phyloP scores from a whole-genome alignment of 2,329 filamentous ascomycete genomes.

The Thelonectria blattea region DNA sequence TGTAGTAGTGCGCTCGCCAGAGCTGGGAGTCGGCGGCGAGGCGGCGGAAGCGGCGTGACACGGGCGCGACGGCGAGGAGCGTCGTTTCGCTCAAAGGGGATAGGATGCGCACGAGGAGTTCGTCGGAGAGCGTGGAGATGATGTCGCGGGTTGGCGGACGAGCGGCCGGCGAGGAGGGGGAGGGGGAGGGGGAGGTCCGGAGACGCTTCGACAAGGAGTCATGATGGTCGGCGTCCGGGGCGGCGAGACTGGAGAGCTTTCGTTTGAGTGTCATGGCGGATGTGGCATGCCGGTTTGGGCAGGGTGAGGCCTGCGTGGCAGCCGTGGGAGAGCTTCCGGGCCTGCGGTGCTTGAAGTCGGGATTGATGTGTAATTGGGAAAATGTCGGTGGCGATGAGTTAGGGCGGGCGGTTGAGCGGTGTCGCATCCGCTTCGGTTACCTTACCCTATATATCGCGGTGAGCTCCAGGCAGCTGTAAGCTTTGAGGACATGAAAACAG shows the following conservation, averaged over 20 bases:
- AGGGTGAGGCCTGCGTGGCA: constrained; percentile 22
- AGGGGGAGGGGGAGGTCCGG: constrained; percentile 23
- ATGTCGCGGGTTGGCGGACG: constrained; percentile 54
- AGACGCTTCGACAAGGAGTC: constrained; percentile 31
- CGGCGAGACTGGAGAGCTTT: constrained; percentile 22
- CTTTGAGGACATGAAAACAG: not conserved
- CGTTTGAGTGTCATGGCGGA: constrained; percentile 36
- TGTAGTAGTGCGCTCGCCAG: constrained; percentile 90
- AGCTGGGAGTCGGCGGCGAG: constrained; percentile 83
- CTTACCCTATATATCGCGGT: constrained; percentile 31
- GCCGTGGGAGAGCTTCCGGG: not conserved
- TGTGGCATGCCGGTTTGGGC: constrained; percentile 4
- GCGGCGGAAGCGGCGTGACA: constrained; percentile 77
- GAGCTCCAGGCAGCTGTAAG: not conserved
- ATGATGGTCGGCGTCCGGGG: constrained; percentile 13
- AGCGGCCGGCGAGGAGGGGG: constrained; percentile 6
- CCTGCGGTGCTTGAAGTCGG: not conserved
- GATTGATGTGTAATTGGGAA: constrained; percentile 16
- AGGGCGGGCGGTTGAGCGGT: constrained; percentile 16
- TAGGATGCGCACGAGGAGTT: constrained; percentile 84
- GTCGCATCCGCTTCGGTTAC: constrained; percentile 20
- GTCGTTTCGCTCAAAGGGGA: constrained; percentile 74
- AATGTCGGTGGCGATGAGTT: constrained; percentile 36
- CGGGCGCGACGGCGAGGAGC: constrained; percentile 65
- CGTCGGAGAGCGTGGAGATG: constrained; percentile 80